A percentile compares a stretch with the other conserved stretches of the same genome.
Conservation (phyloP, 768 basidiomycete species). For the Tremella fuciformis region DNA sequence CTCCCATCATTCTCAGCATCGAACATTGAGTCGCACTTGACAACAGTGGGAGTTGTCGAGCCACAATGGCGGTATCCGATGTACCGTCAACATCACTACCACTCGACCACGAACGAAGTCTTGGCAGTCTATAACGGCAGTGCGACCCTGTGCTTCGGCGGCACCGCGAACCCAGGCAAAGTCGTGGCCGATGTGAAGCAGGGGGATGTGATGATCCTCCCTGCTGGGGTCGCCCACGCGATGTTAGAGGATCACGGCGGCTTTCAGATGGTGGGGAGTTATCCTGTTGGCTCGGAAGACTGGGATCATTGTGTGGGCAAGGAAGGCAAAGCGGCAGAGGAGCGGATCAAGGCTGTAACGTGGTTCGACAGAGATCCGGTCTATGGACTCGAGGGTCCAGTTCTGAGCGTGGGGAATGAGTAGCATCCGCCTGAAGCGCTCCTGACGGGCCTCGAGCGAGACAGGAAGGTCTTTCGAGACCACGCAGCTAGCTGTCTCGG, state of each 20-base stretch:
- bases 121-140: constrained; percentile 51
- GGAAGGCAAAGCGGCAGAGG: constrained; percentile 38
- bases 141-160: constrained; percentile 55
- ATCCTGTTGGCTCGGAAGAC: constrained; percentile 49
- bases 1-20: constrained; percentile 11
- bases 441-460: too few species aligned
- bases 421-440: too few species aligned
- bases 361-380: constrained; percentile 56
- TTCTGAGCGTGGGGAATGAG: not conserved
- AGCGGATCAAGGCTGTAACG: constrained; percentile 45
- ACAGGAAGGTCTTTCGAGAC: too few species aligned
- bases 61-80: constrained; percentile 57
- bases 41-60: constrained; percentile 47
- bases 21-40: constrained; percentile 52
- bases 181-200: constrained; percentile 49
- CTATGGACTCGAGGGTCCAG: constrained; percentile 54
- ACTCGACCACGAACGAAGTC: constrained; percentile 56
- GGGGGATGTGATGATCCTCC: constrained; percentile 55
- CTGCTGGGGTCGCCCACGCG: constrained; percentile 55
- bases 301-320: constrained; percentile 56
- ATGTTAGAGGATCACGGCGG: constrained; percentile 43
- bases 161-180: constrained; percentile 50
- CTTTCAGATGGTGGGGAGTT: constrained; percentile 56
- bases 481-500: too few species aligned
- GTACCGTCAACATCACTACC: constrained; percentile 55